Percentiles rank a stretch among this genome's conserved stretches.
Conservation (phyloP, 2,329 filamentous ascomycete genomes). For the Talaromyces sp. region DNA sequence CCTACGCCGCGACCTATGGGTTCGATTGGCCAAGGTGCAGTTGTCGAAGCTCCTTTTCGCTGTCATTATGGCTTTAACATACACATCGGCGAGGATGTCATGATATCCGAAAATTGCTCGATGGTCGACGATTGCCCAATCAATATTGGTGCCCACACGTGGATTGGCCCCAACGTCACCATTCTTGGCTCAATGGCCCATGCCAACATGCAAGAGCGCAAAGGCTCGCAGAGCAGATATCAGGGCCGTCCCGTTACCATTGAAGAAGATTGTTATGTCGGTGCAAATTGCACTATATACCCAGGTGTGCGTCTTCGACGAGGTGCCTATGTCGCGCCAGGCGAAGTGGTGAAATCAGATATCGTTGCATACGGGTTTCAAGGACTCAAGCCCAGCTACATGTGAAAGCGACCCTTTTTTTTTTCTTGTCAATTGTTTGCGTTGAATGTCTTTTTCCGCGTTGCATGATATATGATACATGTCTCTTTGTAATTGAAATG, state of each 20-base stretch:
- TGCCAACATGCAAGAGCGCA: conserved; percentile 69
- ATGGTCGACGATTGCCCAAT: conserved; percentile 85
- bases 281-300: conserved; percentile 60
- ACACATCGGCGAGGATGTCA: conserved; percentile 77
- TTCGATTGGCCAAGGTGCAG: conserved; percentile 69
- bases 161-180: conserved; percentile 79
- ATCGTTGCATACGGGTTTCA: conserved; percentile 45
- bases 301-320: conserved; percentile 45
- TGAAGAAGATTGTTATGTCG: conserved; percentile 69
- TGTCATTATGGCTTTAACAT: conserved; percentile 98
- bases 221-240: conserved; percentile 71
- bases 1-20: conserved; percentile 54
- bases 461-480: conserved; percentile 12
- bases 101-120: conserved; percentile 78
- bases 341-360: conserved; percentile 45
- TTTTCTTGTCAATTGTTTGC: background rate
- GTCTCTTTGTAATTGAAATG: conserved; percentile 13
- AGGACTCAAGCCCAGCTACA: conserved; percentile 43
- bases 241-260: conserved; percentile 71
- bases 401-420: conserved; percentile 27
- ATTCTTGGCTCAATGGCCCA: conserved; percentile 75
- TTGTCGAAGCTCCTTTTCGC: conserved; percentile 82
- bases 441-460: background rate
- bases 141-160: conserved; percentile 68
- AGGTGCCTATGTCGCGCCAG: conserved; percentile 47